Conservation (phyloP, 2,329 filamentous ascomycete genomes). For the Monosporascus sp. region DNA sequence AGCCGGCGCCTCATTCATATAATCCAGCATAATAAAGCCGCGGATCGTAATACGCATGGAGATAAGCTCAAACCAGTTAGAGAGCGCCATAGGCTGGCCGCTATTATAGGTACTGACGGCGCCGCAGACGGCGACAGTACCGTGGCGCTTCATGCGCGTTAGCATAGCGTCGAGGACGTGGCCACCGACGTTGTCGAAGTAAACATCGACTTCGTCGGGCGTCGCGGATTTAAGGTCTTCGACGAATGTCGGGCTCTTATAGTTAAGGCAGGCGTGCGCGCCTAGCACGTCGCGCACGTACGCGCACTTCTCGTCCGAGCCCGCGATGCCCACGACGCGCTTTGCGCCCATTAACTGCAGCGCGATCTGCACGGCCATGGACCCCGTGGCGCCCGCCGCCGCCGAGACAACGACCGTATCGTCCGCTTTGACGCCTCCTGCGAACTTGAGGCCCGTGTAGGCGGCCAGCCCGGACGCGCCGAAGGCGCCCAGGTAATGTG, state of each 20-base stretch:
- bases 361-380: slow-evolving; percentile 48
- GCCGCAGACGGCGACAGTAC: slow-evolving; percentile 38
- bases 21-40: slow-evolving; percentile 41
- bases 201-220: slow-evolving; percentile 45
- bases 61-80: slow-evolving; percentile 40
- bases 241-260: slow-evolving; percentile 43
- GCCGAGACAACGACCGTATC: slow-evolving; percentile 41
- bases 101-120: slow-evolving; percentile 38
- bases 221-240: slow-evolving; percentile 42
- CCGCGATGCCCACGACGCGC: slow-evolving; percentile 48
- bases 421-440: slow-evolving; percentile 31
- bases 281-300: slow-evolving; percentile 44
- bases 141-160: slow-evolving; percentile 33
- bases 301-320: slow-evolving; percentile 46
- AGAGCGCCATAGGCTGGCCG: slow-evolving; percentile 24
- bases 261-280: slow-evolving; percentile 51
- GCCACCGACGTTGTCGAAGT: slow-evolving; percentile 48
- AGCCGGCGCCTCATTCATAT: slow-evolving; percentile 20
- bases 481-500: slow-evolving; percentile 24
- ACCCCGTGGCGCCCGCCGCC: slow-evolving; percentile 44
- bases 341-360: slow-evolving; percentile 42
- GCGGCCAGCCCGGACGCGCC: slow-evolving; percentile 35
- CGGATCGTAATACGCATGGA: slow-evolving; percentile 34
- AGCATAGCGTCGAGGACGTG: slow-evolving; percentile 42
- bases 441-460: slow-evolving; percentile 37